These are phyloP conservation scores for Penicillium paneum DNA, from an alignment of 2,329 filamentous ascomycete species.

Conservation along the genomic window DNA sequence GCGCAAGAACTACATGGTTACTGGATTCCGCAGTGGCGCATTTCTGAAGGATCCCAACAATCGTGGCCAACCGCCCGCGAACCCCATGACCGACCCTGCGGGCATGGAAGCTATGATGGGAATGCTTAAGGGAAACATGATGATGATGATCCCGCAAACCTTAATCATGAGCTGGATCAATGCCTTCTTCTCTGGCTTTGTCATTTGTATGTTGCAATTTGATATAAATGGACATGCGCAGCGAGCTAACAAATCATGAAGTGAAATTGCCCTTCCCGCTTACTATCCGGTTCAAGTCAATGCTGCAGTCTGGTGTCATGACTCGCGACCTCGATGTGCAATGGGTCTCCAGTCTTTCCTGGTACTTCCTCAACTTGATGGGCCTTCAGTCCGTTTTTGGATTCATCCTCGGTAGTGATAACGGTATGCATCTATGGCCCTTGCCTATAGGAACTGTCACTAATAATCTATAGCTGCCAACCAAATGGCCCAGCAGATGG, in stretches of 20 bases:
- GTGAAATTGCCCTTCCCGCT: conserved; percentile 97
- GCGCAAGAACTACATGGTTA: conserved; percentile 76
- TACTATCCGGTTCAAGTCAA: conserved; percentile 98
- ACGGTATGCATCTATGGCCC: conserved; percentile 59
- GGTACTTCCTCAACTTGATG: conserved; percentile 98
- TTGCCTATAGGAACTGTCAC: background rate
- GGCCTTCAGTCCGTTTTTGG: conserved; percentile 96
- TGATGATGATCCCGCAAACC: conserved; percentile 98
- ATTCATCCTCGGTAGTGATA: conserved; percentile 92
- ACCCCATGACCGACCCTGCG: conserved; percentile 91
- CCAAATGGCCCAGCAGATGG: conserved; percentile 84
- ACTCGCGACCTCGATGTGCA: conserved; percentile 94
- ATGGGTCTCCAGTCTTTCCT: conserved; percentile 98
- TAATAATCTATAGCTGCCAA: conserved; percentile 65
- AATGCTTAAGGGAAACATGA: conserved; percentile 99
- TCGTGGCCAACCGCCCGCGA: conserved; percentile 81
- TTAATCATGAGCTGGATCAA: conserved; percentile 99
- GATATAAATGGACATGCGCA: background rate
- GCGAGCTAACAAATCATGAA: conserved; percentile 29
- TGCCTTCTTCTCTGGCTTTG: conserved; percentile 96
- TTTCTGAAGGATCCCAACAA: conserved; percentile 87
- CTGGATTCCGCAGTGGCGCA: conserved; percentile 77
- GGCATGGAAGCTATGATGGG: conserved; percentile 99
- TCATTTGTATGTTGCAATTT: conserved; percentile 68
- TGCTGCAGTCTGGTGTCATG: conserved; percentile 95